Evolutionary conservation across 805 yeast species (phyloP).

Genomic region (Dipodascus albidus): DNA sequence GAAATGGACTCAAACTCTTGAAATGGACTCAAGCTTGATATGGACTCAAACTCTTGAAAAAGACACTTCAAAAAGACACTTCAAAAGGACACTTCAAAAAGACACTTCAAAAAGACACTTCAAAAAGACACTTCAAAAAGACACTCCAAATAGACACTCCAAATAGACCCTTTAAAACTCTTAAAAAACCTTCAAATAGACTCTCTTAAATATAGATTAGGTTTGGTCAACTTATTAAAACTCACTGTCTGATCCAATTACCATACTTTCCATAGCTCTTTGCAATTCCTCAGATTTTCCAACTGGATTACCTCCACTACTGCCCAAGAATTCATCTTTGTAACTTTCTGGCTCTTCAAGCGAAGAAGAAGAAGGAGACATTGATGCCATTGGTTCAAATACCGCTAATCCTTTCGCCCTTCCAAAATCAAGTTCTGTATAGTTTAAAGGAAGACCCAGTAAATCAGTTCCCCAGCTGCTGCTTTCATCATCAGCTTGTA

Average conservation of each 20-base stretch:
- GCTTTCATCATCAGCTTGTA: not conserved
- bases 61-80: not conserved
- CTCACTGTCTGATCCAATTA: conserved; percentile 3
- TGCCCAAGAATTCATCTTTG: not conserved
- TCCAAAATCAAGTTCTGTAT: conserved; percentile 14
- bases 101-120: not conserved
- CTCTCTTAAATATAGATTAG: too few species aligned
- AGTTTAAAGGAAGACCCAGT: conserved; percentile 10
- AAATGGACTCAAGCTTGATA: too few species aligned
- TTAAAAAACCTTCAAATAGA: too few species aligned
- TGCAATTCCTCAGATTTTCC: conserved; percentile 8
- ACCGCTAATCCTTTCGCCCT: conserved; percentile 15
- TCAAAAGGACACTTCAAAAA: not conserved
- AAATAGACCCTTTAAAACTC: too few species aligned
- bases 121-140: not conserved
- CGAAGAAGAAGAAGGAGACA: not conserved
- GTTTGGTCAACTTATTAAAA: not conserved
- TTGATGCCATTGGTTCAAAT: conserved; percentile 9
- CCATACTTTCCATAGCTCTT: conserved; percentile 15
- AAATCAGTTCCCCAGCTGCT: not conserved
- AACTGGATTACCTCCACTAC: not conserved
- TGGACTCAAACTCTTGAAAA: not conserved
- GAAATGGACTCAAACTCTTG: too few species aligned
- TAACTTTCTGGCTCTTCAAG: conserved; percentile 1
- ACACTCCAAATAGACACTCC: not conserved